A percentile compares a stretch with the other conserved stretches of the same genome.
Evolutionary conservation across 805 yeast genomes (phyloP).

Genomic region (Brettanomyces naardenensis): DNA sequence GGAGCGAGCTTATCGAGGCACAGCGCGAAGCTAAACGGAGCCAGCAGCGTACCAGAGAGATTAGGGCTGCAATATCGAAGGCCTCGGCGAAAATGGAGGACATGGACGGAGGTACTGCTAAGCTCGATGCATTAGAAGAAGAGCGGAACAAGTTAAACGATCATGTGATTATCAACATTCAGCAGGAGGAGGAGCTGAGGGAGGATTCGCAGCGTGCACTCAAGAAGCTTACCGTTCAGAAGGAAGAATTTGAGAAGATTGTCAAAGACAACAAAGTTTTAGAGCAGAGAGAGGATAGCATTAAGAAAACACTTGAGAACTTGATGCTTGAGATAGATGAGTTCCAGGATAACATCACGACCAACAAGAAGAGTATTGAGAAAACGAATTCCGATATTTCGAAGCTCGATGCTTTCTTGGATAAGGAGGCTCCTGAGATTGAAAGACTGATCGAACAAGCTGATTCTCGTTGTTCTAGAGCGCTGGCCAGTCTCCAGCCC

Average conservation of each 20-base stretch:
- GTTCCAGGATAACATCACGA: not conserved
- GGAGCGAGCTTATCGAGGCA: conserved; percentile 8
- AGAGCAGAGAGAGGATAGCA: conserved; percentile 5
- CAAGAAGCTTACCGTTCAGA: conserved; percentile 9
- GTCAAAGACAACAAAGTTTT: conserved; percentile 7
- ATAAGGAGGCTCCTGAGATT: conserved; percentile 22
- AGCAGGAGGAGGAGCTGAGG: conserved; percentile 14
- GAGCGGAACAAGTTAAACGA: conserved; percentile 25
- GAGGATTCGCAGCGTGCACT: conserved; percentile 10
- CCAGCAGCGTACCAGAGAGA: conserved; percentile 4
- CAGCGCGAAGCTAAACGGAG: conserved; percentile 9
- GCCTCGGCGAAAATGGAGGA: conserved; percentile 34
- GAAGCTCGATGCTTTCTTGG: conserved; percentile 21
- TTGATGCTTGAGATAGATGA: conserved; percentile 18
- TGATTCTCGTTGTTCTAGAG: conserved; percentile 36
- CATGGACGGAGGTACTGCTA: conserved; percentile 34
- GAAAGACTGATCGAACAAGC: conserved; percentile 24
- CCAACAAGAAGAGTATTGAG: not conserved
- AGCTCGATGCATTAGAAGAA: conserved; percentile 25
- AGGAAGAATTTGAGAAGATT: conserved; percentile 8
- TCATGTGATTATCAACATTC: conserved; percentile 20
- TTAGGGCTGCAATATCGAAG: conserved; percentile 22
- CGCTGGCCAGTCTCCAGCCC: conserved; percentile 33
- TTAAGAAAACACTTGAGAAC: conserved; percentile 12
- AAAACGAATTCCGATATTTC: conserved; percentile 10